Evolutionary conservation across 2,329 filamentous ascomycete genomes (phyloP).

Genomic region (Colletotrichum liaoningense): DNA sequence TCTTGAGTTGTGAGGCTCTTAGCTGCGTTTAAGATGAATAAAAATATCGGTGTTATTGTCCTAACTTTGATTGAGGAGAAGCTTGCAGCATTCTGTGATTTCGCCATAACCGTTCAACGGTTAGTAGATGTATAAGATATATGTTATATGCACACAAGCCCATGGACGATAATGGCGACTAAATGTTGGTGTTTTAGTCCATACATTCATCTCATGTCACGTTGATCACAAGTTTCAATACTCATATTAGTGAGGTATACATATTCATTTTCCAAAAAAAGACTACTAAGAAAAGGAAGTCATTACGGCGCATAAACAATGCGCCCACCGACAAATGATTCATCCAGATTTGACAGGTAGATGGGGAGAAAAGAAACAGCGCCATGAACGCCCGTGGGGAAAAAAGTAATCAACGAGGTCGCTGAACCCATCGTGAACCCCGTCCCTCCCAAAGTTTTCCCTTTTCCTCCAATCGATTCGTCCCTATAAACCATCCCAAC

Average conservation of each 20-base stretch:
- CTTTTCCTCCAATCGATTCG: neutral
- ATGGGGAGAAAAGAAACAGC: neutral
- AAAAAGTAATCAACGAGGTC: neutral
- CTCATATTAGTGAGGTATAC: neutral
- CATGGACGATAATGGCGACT: no score
- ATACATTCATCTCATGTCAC: neutral
- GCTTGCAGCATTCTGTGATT: neutral
- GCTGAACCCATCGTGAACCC: slow-evolving; percentile 22
- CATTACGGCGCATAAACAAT: slow-evolving; percentile 4
- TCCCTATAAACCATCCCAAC: slow-evolving; percentile 18
- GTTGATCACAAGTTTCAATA: neutral
- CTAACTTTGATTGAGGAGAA: neutral
- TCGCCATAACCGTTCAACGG: no score
- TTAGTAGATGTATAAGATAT: no score
- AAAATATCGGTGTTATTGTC: slow-evolving; percentile 8
- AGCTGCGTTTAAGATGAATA: slow-evolving; percentile 5
- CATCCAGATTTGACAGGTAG: neutral
- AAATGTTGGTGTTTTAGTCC: neutral
- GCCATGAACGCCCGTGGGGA: slow-evolving; percentile 21
- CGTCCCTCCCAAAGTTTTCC: neutral
- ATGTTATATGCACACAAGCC: no score
- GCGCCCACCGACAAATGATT: neutral
- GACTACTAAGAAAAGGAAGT: neutral
- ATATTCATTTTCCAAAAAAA: neutral
- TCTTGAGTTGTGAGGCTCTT: slow-evolving; percentile 3